phyloP scores from a whole-genome alignment of 495 filamentous ascomycete species.

The Aspergillus biplanus region DNA sequence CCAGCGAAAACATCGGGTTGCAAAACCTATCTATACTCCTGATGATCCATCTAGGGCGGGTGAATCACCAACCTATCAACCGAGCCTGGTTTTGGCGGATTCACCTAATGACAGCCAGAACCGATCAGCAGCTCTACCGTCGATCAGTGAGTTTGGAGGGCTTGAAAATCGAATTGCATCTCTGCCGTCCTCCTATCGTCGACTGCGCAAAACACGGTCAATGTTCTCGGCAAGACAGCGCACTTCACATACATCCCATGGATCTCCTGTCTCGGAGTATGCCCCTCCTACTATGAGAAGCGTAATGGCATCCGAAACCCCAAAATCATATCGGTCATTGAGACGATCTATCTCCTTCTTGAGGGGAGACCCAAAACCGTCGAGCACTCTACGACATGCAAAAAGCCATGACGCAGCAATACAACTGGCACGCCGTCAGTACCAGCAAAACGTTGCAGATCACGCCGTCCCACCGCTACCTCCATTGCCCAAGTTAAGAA shows the following conservation, averaged over 20 bases:
- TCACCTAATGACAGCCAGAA: slow-evolving; percentile 15
- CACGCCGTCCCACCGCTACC: slow-evolving; percentile 44
- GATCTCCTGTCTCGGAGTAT: slow-evolving; percentile 22
- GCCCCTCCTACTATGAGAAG: slow-evolving; percentile 13
- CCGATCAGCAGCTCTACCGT: slow-evolving; percentile 34
- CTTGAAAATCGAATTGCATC: slow-evolving; percentile 66
- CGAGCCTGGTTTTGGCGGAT: background rate
- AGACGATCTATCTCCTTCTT: slow-evolving; percentile 68
- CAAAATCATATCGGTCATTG: slow-evolving; percentile 36
- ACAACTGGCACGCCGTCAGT: slow-evolving; percentile 52
- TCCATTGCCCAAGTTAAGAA: slow-evolving; percentile 48
- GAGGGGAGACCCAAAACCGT: slow-evolving; percentile 37
- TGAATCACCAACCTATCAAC: slow-evolving; percentile 1
- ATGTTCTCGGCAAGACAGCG: slow-evolving; percentile 63
- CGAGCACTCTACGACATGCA: slow-evolving; percentile 31
- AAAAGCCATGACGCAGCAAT: slow-evolving; percentile 52
- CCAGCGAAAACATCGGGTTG: slow-evolving; percentile 27
- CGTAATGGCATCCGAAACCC: slow-evolving; percentile 17
- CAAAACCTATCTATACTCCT: background rate
- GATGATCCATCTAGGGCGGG: slow-evolving; percentile 1
- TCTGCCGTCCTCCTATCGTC: slow-evolving; percentile 74
- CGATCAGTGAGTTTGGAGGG: slow-evolving; percentile 41
- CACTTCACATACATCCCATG: slow-evolving; percentile 33
- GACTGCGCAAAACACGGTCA: slow-evolving; percentile 72
- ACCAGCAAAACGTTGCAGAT: slow-evolving; percentile 40